These are phyloP conservation scores for Pythium folliculosum DNA, from an alignment of 352 stramenopile genomes.

Conservation along the genomic window DNA sequence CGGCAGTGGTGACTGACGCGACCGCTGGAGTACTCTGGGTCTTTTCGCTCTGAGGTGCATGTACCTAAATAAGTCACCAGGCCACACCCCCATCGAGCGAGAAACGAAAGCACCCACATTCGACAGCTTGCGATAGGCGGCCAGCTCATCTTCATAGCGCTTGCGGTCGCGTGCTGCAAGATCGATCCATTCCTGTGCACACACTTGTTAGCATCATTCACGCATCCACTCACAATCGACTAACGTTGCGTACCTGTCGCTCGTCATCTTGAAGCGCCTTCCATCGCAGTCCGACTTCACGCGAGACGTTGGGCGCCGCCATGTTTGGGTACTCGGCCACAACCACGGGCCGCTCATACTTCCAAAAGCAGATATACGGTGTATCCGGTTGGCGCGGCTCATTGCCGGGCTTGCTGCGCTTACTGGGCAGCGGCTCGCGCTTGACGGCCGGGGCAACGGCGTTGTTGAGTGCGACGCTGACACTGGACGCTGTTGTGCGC, in stretches of 20 bases:
- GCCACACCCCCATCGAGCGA: not conserved
- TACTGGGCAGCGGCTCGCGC: constrained; percentile 23
- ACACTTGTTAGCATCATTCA: not conserved
- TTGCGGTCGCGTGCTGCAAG: constrained; percentile 48
- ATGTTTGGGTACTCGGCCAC: constrained; percentile 44
- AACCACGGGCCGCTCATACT: constrained; percentile 42
- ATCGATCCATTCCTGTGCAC: constrained; percentile 43
- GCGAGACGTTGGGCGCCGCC: constrained; percentile 43
- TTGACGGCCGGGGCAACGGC: not conserved
- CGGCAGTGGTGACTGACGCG: too few species aligned
- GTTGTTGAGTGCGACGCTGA: too few species aligned
- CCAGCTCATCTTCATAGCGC: constrained; percentile 55
- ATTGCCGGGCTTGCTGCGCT: constrained; percentile 42
- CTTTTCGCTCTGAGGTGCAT: not conserved
- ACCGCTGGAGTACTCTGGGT: not conserved
- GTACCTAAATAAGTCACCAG: not conserved
- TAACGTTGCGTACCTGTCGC: constrained; percentile 26
- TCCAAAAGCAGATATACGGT: constrained; percentile 72
- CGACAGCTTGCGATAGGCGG: constrained; percentile 33
- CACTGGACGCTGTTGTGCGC: constrained; percentile 2
- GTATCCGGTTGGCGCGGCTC: constrained; percentile 57
- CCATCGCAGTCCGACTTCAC: constrained; percentile 53
- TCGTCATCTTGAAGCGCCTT: constrained; percentile 42
- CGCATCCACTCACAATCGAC: not conserved
- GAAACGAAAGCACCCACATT: constrained; percentile 8